phyloP scores from a whole-genome alignment of 345 rosid genomes.

The Lepidium africanum region DNA sequence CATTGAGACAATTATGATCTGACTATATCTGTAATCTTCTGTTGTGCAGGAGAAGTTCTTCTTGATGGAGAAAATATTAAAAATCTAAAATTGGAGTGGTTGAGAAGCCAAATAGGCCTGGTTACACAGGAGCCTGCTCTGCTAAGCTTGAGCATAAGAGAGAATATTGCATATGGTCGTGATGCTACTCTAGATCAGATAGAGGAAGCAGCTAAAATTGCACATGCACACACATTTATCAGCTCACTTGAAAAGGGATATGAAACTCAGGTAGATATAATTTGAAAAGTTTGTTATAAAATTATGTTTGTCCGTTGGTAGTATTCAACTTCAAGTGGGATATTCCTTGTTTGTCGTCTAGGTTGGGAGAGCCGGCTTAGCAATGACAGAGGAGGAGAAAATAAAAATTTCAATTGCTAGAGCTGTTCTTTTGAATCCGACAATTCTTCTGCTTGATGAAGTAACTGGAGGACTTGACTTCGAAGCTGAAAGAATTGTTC shows the following conservation, averaged over 20 bases:
- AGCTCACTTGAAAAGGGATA: conserved; percentile 79
- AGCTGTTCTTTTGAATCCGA: conserved; percentile 84
- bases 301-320: background rate
- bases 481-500: conserved; percentile 90
- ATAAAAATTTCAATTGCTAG: conserved; percentile 89
- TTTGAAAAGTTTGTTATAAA: background rate
- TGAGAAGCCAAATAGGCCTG: conserved; percentile 91
- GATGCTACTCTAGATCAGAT: conserved; percentile 74
- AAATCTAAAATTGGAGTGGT: conserved; percentile 82
- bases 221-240: conserved; percentile 90
- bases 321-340: background rate
- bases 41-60: conserved; percentile 89
- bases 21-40: conserved; percentile 13
- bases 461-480: conserved; percentile 95
- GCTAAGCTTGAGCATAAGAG: conserved; percentile 78
- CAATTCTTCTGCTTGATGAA: conserved; percentile 91
- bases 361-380: conserved; percentile 86
- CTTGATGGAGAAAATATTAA: conserved; percentile 95
- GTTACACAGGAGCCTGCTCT: conserved; percentile 98
- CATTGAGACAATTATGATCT: conserved; percentile 4
- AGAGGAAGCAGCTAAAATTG: conserved; percentile 92
- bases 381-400: conserved; percentile 86
- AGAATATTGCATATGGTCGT: conserved; percentile 87
- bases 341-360: conserved; percentile 25
- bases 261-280: conserved; percentile 61